Base-by-base conservation (phyloP, 768 basidiomycete species). In the Cantharellus anzutake region DNA sequence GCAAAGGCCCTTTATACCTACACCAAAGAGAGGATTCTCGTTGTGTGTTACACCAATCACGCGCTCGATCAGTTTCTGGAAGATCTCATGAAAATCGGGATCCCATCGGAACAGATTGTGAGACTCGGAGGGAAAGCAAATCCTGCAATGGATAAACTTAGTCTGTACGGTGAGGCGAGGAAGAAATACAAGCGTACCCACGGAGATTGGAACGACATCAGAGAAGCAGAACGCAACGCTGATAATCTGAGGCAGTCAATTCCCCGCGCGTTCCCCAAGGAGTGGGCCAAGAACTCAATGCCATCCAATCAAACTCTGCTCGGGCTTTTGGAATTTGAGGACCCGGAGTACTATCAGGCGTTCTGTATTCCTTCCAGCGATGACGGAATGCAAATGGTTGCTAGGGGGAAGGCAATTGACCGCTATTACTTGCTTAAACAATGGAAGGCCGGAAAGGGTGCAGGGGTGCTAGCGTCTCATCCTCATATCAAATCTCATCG, bases 1-100 rank as follows among this genome's bases (percentile, higher is more conserved):
- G 81, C 81, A 0, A 84, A 83, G 63, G 70, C 75, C 2, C 67
- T 83, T 3, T 75, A 83, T 55, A 74, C 78, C 11, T 68, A 68
- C 58, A 76, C 77, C 0, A 16, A 64, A 0, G 71, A 73, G 57
- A 78, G 66, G 0, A 83, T 86, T 34, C 75, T 85, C 3, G 81
- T 84, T 1, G 79, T 83, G 16, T 84, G 82, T 63, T 84, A 78
- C 62, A 86, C 83, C 1, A 86, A 86, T 60, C 84, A 86, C 51
- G 83, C 84, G 0, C 74, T 86, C 0, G 83, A 85, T 62, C 79
- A 83, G 57, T 81, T 86, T 59, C 72, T 86, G 3, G 76, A 78
- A 34, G 78, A 80, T 58, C 74, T 86, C 2, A 65, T 84, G 2
- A 72, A 74, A 20, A 79, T 80, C 39, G 82, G 80, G 0, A 82